These are phyloP conservation scores for Solanum pinnatisectum DNA, from an alignment of 257 asterid genomes.

Conservation along the genomic window DNA sequence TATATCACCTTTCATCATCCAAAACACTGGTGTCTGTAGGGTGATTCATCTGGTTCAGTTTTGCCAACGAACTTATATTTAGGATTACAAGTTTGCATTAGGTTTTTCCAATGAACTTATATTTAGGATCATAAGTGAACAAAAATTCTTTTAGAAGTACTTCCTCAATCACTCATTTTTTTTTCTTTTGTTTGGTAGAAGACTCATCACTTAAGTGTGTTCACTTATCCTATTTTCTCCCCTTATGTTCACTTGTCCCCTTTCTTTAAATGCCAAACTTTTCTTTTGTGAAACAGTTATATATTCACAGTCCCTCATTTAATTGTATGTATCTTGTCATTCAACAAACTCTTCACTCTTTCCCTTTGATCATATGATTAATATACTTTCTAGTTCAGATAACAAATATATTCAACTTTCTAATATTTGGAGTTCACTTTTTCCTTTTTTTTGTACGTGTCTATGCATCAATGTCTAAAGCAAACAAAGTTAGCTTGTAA, in stretches of 20 bases:
- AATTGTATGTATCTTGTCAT: neutral
- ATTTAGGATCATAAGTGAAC: neutral
- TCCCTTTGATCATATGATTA: neutral
- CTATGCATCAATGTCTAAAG: neutral
- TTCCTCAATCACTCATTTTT: neutral
- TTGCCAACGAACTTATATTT: too few species aligned
- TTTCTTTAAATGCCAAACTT: neutral
- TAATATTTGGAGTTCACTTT: neutral
- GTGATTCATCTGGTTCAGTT: neutral
- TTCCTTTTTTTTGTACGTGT: neutral
- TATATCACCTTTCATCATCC: too few species aligned
- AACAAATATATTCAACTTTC: neutral
- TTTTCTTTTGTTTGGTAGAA: neutral
- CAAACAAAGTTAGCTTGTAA: neutral
- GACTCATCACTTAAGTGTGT: neutral
- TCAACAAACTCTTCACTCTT: neutral
- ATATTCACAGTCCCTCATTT: neutral
- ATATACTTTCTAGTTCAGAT: neutral
- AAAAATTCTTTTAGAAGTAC: neutral
- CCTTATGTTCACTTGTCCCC: neutral
- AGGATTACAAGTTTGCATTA: neutral
- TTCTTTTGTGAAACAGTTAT: neutral
- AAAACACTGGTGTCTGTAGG: neutral
- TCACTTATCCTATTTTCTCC: neutral
- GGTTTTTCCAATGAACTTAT: neutral